These are phyloP conservation scores for Leccinum fallax DNA, from an alignment of 1,284 basidiomycete genomes.

Conservation along the genomic window DNA sequence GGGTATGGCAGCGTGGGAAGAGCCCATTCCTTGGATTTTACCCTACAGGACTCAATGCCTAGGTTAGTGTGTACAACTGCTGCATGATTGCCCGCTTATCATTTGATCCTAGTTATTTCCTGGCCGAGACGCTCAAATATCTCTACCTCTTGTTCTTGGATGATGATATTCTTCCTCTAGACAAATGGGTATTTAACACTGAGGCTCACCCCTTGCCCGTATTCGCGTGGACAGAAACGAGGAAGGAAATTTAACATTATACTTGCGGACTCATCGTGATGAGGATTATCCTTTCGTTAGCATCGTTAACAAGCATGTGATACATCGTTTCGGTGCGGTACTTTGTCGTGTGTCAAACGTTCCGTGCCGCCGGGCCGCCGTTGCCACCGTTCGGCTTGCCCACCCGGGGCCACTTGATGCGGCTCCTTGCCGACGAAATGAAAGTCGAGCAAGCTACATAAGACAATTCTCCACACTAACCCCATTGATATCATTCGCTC, in stretches of 20 bases:
- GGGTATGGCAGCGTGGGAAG: constrained; percentile 62
- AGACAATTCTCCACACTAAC: constrained; percentile 13
- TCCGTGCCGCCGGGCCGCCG: background rate
- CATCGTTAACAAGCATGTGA: background rate
- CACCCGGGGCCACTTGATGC: too few species aligned
- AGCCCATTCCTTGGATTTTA: constrained; percentile 45
- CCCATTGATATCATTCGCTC: background rate
- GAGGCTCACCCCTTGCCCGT: constrained; percentile 81
- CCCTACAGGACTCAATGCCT: constrained; percentile 61
- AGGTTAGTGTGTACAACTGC: constrained; percentile 46
- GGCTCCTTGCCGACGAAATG: background rate
- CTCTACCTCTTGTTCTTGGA: constrained; percentile 64
- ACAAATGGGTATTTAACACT: constrained; percentile 84
- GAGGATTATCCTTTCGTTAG: background rate
- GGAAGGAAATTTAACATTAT: constrained; percentile 41
- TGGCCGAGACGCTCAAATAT: constrained; percentile 76
- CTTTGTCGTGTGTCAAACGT: background rate
- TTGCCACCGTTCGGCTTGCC: background rate
- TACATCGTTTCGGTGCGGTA: background rate
- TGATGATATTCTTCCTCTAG: constrained; percentile 61
- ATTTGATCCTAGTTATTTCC: constrained; percentile 54
- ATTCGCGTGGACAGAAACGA: constrained; percentile 63
- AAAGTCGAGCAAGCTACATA: constrained; percentile 7
- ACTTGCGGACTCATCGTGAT: background rate
- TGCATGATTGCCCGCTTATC: background rate